Evolutionary conservation across 192 early-diverging fungal species (phyloP).

Genomic region (Thoreauomyces humboldtii): DNA sequence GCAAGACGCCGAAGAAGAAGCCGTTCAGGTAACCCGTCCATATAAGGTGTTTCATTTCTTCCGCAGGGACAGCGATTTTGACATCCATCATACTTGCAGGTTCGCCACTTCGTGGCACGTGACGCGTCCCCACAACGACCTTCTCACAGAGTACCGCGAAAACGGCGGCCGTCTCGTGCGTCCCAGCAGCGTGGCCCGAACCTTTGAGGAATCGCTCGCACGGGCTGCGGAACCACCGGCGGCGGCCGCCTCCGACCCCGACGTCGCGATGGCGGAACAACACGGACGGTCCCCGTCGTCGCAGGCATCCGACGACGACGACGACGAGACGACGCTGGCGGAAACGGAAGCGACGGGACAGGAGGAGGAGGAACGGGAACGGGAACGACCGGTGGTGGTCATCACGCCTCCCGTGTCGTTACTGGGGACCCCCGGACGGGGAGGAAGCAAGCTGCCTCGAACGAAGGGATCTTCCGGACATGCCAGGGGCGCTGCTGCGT

Average conservation of each 20-base stretch:
- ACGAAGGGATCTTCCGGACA: slow-evolving; percentile 18
- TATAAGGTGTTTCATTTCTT: not conserved
- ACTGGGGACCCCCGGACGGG: not conserved
- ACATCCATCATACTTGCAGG: not conserved
- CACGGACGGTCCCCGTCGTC: not conserved
- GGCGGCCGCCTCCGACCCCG: not conserved
- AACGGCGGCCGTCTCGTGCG: slow-evolving; percentile 22
- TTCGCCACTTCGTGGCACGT: slow-evolving; percentile 23
- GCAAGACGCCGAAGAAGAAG: slow-evolving; percentile 38
- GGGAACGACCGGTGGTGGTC: not conserved
- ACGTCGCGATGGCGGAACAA: not conserved
- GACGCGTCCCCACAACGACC: slow-evolving; percentile 29
- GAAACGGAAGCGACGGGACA: not conserved
- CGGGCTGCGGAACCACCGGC: not conserved
- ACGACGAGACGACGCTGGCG: not conserved
- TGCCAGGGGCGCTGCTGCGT: not conserved
- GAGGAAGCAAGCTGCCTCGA: slow-evolving; percentile 14
- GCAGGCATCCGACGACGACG: no score
- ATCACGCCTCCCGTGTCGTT: not conserved
- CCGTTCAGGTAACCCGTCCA: slow-evolving; percentile 26
- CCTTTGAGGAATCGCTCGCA: slow-evolving; percentile 14
- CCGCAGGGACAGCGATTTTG: no score
- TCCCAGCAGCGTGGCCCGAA: slow-evolving; percentile 7
- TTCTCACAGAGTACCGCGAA: slow-evolving; percentile 31
- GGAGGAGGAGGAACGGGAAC: not conserved